phyloP scores from a whole-genome alignment of 495 filamentous ascomycete genomes.

The Amniculicola lignicola region DNA sequence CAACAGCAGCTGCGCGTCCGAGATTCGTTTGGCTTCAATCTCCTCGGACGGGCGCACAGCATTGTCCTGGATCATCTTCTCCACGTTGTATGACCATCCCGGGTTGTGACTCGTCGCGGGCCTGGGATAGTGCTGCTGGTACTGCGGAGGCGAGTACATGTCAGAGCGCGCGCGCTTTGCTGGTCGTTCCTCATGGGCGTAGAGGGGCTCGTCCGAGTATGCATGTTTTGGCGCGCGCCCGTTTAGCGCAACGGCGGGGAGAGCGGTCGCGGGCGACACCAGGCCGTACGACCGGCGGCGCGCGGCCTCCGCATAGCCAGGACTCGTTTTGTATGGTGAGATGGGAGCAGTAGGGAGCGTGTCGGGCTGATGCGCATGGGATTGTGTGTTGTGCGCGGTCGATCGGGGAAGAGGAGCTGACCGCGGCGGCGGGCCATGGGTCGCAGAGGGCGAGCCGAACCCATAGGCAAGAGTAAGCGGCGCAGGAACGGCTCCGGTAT shows the following conservation, averaged over 20 bases:
- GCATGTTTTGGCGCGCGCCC: conserved; percentile 18
- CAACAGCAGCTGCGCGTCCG: conserved; percentile 31
- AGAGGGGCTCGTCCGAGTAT: conserved; percentile 8
- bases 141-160: conserved; percentile 51
- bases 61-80: conserved; percentile 35
- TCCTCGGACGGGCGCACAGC: conserved; percentile 28
- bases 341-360: conserved; percentile 35
- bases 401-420: conserved; percentile 23
- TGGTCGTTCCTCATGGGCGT: conserved; percentile 48
- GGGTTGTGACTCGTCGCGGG: conserved; percentile 47
- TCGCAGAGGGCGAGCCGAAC: background rate
- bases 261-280: conserved; percentile 6
- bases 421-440: conserved; percentile 11
- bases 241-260: conserved; percentile 8
- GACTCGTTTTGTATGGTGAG: conserved; percentile 37
- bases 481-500: background rate
- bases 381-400: conserved; percentile 16
- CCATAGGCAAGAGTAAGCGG: too few relatives aligned
- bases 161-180: conserved; percentile 62
- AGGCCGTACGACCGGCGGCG: conserved; percentile 9
- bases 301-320: conserved; percentile 12
- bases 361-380: conserved; percentile 37
- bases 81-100: conserved; percentile 34
- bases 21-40: conserved; percentile 26
- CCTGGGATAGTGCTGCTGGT: conserved; percentile 40